Conservation (phyloP, 805 yeast genomes). For the Hanseniaspora clermontiae region DNA sequence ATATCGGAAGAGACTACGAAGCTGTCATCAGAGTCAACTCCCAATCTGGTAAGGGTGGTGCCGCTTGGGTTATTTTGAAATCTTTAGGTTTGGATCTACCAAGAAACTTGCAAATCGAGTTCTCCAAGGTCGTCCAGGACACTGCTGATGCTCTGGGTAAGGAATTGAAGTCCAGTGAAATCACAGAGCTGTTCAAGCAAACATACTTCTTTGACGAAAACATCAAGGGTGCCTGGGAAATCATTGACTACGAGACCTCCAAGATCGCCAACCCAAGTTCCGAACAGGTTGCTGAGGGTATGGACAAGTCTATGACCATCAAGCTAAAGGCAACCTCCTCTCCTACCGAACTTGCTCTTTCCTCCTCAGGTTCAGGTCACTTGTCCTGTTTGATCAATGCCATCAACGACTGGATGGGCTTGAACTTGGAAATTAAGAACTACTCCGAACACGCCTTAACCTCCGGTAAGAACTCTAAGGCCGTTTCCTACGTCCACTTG, state of each 20-base stretch:
- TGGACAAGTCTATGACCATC: slow-evolving; percentile 31
- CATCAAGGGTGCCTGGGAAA: slow-evolving; percentile 25
- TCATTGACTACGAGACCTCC: slow-evolving; percentile 32
- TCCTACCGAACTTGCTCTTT: slow-evolving; percentile 24
- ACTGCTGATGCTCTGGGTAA: slow-evolving; percentile 55
- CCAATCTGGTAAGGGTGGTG: slow-evolving; percentile 82
- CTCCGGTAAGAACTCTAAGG: slow-evolving; percentile 55
- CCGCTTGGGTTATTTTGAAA: slow-evolving; percentile 68
- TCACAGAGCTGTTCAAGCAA: slow-evolving; percentile 41
- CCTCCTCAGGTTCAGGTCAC: slow-evolving; percentile 67
- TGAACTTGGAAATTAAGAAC: slow-evolving; percentile 47
- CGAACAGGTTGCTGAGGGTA: slow-evolving; percentile 18
- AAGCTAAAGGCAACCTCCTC: slow-evolving; percentile 28
- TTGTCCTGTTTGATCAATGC: slow-evolving; percentile 63
- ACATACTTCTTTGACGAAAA: slow-evolving; percentile 39
- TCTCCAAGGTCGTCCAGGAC: slow-evolving; percentile 51
- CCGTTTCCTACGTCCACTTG: slow-evolving; percentile 60
- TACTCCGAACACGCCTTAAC: slow-evolving; percentile 67
- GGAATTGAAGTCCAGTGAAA: slow-evolving; percentile 58
- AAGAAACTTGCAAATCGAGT: slow-evolving; percentile 54
- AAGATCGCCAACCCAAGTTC: not conserved
- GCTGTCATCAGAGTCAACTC: slow-evolving; percentile 76
- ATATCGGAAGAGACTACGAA: slow-evolving; percentile 68
- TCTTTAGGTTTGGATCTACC: slow-evolving; percentile 63
- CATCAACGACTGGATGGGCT: slow-evolving; percentile 38